Base-by-base conservation (phyloP, 2,329 filamentous ascomycete species). In the Xylaria sp. region DNA sequence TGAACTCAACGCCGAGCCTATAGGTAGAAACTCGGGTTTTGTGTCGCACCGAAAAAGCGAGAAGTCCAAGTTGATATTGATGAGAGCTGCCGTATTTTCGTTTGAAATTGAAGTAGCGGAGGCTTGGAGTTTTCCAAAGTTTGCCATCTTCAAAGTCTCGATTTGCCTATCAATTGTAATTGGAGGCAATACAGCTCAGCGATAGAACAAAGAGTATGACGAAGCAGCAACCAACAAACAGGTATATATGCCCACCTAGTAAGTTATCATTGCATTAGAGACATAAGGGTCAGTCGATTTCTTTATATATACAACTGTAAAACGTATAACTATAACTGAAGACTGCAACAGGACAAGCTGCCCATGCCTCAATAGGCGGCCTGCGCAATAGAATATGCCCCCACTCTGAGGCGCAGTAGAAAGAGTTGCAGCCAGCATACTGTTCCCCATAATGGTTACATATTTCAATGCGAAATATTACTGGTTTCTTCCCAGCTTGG, bases 1-100 rank as follows among this genome's bases (percentile, higher is more conserved):
- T 2, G 23, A 10, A 7, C 36, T 64, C 28, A 67, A 56, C 9
- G 65, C 60, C 7, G 31, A 3, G 26, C 65, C 59, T n/a, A 67
- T 33, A 0, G 65, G 20, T 6, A 53, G 17, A 51, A 31, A 67
- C 44, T 59, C 60, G 4, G 63, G 36, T 26, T 66, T 66, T 0
- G 63, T 36, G 2, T 61, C 46, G 26, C 63, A 61, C 31, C 38
- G 48, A 13, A 61, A 66, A 4, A 66, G 58, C 3, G 57, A 48
- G 15, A 66, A 66, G 28, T 61, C 57, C 2, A 66, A n/a, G 28
- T 48, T 66, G 7, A 66, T n/a, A 48, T 60, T 60, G 2, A 66
- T 44, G 28, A 66, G 48, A 20, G 63, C 40, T 17, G 40, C 40
- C 2, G 40, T 42, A 42, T 42, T 42, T 42, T 42, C 40, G 17